phyloP scores from a whole-genome alignment of 139 green algal species.

The Deuterostichococcus epilithicus region DNA sequence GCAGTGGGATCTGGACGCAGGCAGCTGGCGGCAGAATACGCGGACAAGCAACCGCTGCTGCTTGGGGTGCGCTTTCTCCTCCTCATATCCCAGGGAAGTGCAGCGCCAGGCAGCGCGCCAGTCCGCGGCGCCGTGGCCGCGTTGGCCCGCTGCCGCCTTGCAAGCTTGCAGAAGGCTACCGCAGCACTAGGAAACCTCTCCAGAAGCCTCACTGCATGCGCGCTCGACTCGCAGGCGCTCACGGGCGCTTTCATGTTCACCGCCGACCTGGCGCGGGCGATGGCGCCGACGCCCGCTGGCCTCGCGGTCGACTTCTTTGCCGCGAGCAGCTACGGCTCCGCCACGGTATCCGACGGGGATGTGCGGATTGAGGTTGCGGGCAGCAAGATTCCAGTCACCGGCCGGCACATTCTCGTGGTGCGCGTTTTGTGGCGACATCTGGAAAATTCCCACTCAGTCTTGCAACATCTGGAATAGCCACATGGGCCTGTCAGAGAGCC shows the following conservation, averaged over 20 bases:
- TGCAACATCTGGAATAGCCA: no score
- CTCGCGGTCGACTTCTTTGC: constrained; percentile 55
- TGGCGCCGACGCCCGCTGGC: constrained; percentile 36
- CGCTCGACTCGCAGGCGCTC: constrained; percentile 24
- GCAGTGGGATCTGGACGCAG: constrained; percentile 1
- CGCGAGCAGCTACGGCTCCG: constrained; percentile 34
- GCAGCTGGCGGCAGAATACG: constrained; percentile 40
- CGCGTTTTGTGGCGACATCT: not conserved
- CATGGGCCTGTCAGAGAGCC: no score
- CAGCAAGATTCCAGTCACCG: constrained; percentile 13
- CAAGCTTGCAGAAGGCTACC: no score
- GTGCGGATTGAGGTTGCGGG: constrained; percentile 25
- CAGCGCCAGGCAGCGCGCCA: not conserved
- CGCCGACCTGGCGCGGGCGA: constrained; percentile 47
- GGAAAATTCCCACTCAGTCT: not conserved
- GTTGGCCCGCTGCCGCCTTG: no score
- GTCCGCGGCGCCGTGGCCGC: not conserved
- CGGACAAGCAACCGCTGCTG: constrained; percentile 35
- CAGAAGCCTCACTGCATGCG: not conserved
- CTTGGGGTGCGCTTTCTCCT: constrained; percentile 20
- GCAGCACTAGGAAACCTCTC: not conserved
- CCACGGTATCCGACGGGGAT: constrained; percentile 20
- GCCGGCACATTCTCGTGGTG: constrained; percentile 59
- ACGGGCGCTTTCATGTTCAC: constrained; percentile 59
- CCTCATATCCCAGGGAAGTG: not conserved